Percentiles rank a stretch among this genome's conserved stretches.
Evolutionary conservation across 192 early-diverging fungal genomes (phyloP).

Genomic region (Backusella macrospora): DNA sequence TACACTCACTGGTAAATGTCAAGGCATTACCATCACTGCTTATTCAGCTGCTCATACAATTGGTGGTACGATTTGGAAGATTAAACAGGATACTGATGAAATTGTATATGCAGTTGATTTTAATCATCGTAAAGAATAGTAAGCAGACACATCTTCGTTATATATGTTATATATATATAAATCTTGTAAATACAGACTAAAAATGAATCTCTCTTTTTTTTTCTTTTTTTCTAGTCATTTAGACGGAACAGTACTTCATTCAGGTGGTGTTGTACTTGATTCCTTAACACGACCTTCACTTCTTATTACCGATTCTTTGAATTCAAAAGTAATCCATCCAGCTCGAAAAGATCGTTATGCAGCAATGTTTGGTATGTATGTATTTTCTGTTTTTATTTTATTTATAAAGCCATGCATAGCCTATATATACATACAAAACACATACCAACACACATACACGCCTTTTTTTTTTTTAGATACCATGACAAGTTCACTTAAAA

Average conservation of each 20-base stretch:
- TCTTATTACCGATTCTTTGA: constrained; percentile 91
- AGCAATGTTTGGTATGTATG: constrained; percentile 68
- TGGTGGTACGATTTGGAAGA: constrained; percentile 97
- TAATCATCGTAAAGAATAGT: constrained; percentile 91
- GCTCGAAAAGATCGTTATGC: constrained; percentile 75
- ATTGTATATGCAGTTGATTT: constrained; percentile 97
- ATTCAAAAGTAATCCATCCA: constrained; percentile 67
- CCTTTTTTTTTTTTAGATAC: constrained; percentile 55
- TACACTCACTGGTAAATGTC: constrained; percentile 73
- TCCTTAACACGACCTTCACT: constrained; percentile 81
- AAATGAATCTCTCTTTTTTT: neutral
- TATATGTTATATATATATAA: no score
- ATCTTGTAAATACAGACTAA: no score
- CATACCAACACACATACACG: no score
- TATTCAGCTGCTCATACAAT: constrained; percentile 92
- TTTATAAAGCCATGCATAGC: neutral
- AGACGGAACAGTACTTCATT: constrained; percentile 68
- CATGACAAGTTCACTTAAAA: constrained; percentile 60
- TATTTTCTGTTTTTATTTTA: neutral
- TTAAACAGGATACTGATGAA: constrained; percentile 91
- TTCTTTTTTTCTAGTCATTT: constrained; percentile 60
- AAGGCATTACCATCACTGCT: constrained; percentile 88
- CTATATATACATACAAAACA: no score
- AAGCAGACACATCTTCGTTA: no score
- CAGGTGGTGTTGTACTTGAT: constrained; percentile 63